Evolutionary conservation across 208 protist species (phyloP).

Genomic region (Trypanosomatidae sp.): DNA sequence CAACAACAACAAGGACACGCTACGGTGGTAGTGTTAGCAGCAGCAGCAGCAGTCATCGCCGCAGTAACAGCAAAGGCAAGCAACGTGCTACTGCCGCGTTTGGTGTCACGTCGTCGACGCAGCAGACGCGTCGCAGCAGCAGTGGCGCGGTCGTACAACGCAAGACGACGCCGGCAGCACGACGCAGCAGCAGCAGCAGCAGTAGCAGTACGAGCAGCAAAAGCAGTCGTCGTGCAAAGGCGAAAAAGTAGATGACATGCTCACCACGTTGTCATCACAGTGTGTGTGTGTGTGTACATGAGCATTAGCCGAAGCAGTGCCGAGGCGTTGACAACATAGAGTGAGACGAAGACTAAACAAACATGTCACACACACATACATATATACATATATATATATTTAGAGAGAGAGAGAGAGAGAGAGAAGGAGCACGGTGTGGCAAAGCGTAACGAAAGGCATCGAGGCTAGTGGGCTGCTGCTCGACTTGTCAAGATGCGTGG

Average conservation of each 20-base stretch:
- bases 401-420: no score
- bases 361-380: not conserved
- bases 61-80: no score
- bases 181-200: not conserved
- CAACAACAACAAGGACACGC: no score
- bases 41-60: not conserved
- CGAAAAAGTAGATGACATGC: not conserved
- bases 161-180: not conserved
- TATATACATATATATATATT: constrained; percentile 3
- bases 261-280: not conserved
- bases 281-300: constrained; percentile 1
- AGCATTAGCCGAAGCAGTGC: not conserved
- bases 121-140: no score
- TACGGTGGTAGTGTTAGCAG: not conserved
- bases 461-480: no score
- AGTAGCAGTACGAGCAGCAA: not conserved
- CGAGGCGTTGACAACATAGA: not conserved
- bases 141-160: not conserved
- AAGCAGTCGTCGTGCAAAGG: not conserved
- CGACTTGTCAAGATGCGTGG: no score
- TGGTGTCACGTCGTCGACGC: no score
- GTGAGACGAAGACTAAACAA: not conserved
- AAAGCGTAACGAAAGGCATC: no score
- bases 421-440: no score
- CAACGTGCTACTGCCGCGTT: no score